A percentile compares a stretch with the other conserved stretches of the same genome.
These are phyloP conservation scores for Penicillium manginii DNA, from an alignment of 495 filamentous ascomycete genomes.

Conservation along the genomic window DNA sequence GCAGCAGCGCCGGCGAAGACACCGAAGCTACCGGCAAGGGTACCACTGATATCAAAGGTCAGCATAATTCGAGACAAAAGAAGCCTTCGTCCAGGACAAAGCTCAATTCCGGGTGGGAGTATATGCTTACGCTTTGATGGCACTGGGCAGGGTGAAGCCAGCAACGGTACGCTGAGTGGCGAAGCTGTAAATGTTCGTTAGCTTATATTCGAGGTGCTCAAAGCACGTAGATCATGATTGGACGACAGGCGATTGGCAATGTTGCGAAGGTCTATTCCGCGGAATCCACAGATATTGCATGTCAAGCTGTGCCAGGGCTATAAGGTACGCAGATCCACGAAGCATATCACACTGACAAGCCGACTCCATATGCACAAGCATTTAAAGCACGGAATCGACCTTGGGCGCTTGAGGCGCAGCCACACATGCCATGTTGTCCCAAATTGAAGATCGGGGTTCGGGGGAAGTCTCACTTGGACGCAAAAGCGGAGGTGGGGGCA, in stretches of 20 bases:
- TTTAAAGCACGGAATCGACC: background rate
- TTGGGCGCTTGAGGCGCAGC: background rate
- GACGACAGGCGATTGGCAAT: background rate
- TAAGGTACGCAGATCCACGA: background rate
- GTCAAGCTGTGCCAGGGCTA: background rate
- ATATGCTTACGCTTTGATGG: conserved; percentile 54
- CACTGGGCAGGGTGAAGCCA: conserved; percentile 51
- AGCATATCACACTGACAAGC: background rate
- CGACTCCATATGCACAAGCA: background rate
- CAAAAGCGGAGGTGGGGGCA: conserved; percentile 43
- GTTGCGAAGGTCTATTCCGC: background rate
- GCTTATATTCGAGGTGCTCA: background rate
- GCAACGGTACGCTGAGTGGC: conserved; percentile 49
- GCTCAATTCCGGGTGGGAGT: background rate
- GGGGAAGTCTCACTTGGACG: conserved; percentile 46
- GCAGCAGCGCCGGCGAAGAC: conserved; percentile 62
- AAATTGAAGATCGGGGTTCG: conserved; percentile 2
- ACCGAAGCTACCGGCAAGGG: conserved; percentile 60
- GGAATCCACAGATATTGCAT: background rate
- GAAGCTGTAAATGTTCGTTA: conserved; percentile 48
- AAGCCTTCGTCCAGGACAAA: background rate
- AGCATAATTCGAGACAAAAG: conserved; percentile 6
- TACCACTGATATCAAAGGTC: conserved; percentile 45
- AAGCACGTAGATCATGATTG: background rate
- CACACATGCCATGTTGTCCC: background rate